Evolutionary conservation across 306 rosid species (phyloP).

Genomic region (Calophaca sinica): DNA sequence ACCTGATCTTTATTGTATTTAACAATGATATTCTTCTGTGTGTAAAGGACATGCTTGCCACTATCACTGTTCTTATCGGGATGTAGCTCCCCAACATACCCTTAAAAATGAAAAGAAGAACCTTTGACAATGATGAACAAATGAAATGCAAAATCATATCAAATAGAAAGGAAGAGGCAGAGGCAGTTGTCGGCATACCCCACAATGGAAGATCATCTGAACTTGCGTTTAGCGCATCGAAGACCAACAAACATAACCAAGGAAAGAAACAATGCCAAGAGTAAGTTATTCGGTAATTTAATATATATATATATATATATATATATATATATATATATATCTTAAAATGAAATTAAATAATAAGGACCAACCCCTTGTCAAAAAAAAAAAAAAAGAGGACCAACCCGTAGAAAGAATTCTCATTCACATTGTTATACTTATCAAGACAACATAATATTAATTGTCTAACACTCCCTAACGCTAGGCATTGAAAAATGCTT

Average conservation of each 20-base stretch:
- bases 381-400: no score
- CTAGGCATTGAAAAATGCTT: constrained; percentile 13
- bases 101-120: constrained; percentile 55
- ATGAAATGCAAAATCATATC: constrained; percentile 38
- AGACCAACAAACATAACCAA: constrained; percentile 50
- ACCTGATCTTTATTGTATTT: constrained; percentile 98
- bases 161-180: constrained; percentile 31
- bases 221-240: constrained; percentile 53
- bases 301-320: not conserved
- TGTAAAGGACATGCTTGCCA: constrained; percentile 84
- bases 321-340: not conserved
- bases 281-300: constrained; percentile 50
- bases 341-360: constrained; percentile 10
- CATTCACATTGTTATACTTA: constrained; percentile 24
- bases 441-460: constrained; percentile 37
- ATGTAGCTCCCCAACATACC: constrained; percentile 89
- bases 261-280: constrained; percentile 39
- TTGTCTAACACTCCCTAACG: not conserved
- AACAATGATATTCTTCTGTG: constrained; percentile 78
- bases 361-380: constrained; percentile 32
- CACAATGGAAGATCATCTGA: constrained; percentile 98
- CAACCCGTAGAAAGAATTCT: constrained; percentile 25
- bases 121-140: constrained; percentile 38
- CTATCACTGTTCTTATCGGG: constrained; percentile 81
- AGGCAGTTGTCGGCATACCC: constrained; percentile 68